Conservation (phyloP, 2,329 filamentous ascomycete species). For the Acarospora socialis region DNA sequence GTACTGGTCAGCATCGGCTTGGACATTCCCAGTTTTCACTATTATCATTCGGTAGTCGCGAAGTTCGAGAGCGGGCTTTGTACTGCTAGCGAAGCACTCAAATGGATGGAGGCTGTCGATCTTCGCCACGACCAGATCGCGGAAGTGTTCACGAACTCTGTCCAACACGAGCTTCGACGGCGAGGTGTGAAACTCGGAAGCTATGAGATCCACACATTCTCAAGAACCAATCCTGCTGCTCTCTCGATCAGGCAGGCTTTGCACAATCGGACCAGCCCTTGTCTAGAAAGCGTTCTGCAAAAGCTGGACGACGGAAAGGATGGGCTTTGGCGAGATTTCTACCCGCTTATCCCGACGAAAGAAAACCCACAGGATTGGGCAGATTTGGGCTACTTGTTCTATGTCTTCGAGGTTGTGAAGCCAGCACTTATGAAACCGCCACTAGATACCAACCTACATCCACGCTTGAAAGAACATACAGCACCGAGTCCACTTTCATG, state of each 20-base stretch:
- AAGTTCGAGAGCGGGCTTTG: not conserved
- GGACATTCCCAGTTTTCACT: conserved; percentile 2
- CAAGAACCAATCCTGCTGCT: not conserved
- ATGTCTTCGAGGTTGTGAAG: conserved; percentile 1
- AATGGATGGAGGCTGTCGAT: conserved; percentile 1
- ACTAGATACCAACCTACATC: not conserved
- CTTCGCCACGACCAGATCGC: not conserved
- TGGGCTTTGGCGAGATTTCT: not conserved
- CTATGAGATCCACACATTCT: not conserved
- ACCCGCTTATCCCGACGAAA: conserved; percentile 1
- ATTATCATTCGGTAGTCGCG: not conserved
- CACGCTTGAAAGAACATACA: not conserved
- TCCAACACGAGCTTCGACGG: not conserved
- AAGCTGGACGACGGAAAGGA: not conserved
- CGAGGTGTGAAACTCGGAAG: not conserved
- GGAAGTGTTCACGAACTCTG: not conserved
- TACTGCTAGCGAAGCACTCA: not conserved
- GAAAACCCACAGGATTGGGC: not conserved
- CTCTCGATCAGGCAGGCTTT: not conserved
- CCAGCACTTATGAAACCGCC: not conserved
- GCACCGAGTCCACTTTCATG: not conserved
- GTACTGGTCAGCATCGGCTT: not conserved
- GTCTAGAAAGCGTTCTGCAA: not conserved
- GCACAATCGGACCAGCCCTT: not conserved
- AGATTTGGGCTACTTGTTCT: not conserved